Evolutionary conservation across 192 early-diverging fungal species (phyloP), one percentile per base, ranked within the genome.

Genomic region (Helicostylum pulchrum): DNA sequence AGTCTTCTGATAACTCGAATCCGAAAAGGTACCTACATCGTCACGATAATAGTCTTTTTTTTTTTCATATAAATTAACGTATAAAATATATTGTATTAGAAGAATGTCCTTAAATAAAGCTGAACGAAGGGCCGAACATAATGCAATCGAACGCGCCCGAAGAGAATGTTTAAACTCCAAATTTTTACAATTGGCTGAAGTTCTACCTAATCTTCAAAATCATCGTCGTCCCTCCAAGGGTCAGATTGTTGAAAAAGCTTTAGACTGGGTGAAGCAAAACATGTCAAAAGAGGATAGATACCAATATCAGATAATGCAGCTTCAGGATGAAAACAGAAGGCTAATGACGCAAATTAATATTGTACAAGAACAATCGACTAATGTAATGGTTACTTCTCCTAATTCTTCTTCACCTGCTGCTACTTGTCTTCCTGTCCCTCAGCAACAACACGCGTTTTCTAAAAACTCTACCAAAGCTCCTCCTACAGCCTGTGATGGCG

Each of bases 171-270:
- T 92, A 42, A 92, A 92, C 71, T 78, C 74, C 30, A 83, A 87
- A 68, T 92, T 92, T 72, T 88, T 88, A 76, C 86, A 90, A 39
- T 70, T 92, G 45, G 90, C 90, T 19, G 80, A 85, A 61, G 82
- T 87, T 14, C 76, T 92, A 15, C 90, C 89, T 21, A 77, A 84
- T 17, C 80, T 91, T 31, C 74, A 72, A 52, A 77, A 82, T 51
- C 82, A 87, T 59, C 80, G 88, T 45, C 82, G 90, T 56, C 90
- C 90, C n/a, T 85, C 83, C 53, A 92, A 92, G 67, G 85, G 84
- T 19, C 82, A 82, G 30, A 92, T 92, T 50, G 88, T 92, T 21
- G 78, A 88, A 59, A 86, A 88, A 61, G 88, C 88, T n/a, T 74
- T 92, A 20, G 88, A 90, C 1, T 88, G 80, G 61, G 80, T 70